A percentile compares a stretch with the other conserved stretches of the same genome.
Evolutionary conservation across 192 early-diverging fungal species (phyloP).

Genomic region (Coemansia brasiliensis): DNA sequence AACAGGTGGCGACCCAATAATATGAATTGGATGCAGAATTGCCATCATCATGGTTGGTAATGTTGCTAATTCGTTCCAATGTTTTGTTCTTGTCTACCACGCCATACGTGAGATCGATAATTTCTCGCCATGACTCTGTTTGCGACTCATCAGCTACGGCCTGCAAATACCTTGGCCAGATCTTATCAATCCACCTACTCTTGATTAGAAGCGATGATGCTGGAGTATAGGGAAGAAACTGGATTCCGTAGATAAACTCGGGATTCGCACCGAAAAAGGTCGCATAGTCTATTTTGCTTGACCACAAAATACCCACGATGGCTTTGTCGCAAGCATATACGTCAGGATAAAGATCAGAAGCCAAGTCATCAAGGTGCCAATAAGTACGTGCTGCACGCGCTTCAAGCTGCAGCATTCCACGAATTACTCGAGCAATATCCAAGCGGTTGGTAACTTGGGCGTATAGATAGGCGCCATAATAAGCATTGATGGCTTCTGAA

Average conservation of each 20-base stretch:
- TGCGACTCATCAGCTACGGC: conserved; percentile 16
- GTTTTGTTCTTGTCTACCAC: conserved; percentile 47
- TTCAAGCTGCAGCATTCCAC: conserved; percentile 51
- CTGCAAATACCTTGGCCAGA: conserved; percentile 31
- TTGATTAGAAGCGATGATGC: conserved; percentile 43
- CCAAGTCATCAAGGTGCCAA: conserved; percentile 53
- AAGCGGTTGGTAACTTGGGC: conserved; percentile 30
- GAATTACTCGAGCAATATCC: conserved; percentile 26
- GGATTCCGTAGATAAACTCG: conserved; percentile 58
- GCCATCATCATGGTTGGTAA: conserved; percentile 52
- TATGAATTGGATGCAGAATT: conserved; percentile 57
- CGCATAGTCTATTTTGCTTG: conserved; percentile 46
- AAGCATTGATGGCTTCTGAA: conserved; percentile 57
- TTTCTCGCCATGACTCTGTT: conserved; percentile 41
- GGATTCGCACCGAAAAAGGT: conserved; percentile 50
- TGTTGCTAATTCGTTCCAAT: conserved; percentile 2
- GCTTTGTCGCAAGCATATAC: conserved; percentile 31
- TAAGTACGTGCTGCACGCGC: conserved; percentile 43
- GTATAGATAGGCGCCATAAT: conserved; percentile 54
- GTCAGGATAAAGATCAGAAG: conserved; percentile 25
- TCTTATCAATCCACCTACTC: conserved; percentile 42
- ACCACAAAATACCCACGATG: conserved; percentile 56
- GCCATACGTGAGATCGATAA: conserved; percentile 49
- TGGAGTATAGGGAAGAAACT: conserved; percentile 55
- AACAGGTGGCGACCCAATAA: conserved; percentile 52